Base-by-base conservation (phyloP, 2,329 filamentous ascomycete genomes). In the Aspergillus sp. region DNA sequence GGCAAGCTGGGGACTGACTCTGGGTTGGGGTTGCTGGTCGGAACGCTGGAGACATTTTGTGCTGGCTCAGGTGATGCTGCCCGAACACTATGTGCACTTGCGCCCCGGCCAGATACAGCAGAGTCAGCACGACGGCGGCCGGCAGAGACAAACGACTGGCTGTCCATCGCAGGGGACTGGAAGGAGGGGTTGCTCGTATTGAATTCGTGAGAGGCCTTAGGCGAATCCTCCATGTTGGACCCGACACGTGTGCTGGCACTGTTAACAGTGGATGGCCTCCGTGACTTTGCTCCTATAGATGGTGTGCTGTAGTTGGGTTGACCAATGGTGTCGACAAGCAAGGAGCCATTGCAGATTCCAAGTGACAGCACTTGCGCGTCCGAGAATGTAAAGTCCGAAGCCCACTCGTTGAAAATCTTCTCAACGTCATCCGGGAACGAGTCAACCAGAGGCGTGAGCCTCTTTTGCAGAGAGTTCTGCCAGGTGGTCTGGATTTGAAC, bases 401-500 rank as follows among this genome's bases (percentile, higher is more conserved):
- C 79, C 76, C 95, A 97, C 9, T 84, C 81, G 35, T 81, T 79
- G 50, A 90, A 76, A 46, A 97, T 87, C 41, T 91, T 84, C 38
- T 81, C 71, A 15, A 90, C 66, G 45, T 88, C 84, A 12, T 84
- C 81, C 6, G 83, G 79, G 43, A 76, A 75, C 46, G 86, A 81
- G 30, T 84, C 82, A 4, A 96, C 76, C 2, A 93, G 81, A 7
- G 80, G 78, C 55, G 81, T 83, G 53, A 96, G 80, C 72, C 94
- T 95, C 57, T 87, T 85, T 59, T 86, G 85, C 82, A 90, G 90
- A 35, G 88, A 83, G 48, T 78, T 77, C 64, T 85, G 90, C 91
- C 91, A 98, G 43, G 81, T 78, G 15, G 82, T 79, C 67, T 96
- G 90, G 41, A 95, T 84, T 53, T 86, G 83, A 56, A 96, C 82